Base-by-base conservation (phyloP, 2,329 filamentous ascomycete species). In the Penicillium sp. region DNA sequence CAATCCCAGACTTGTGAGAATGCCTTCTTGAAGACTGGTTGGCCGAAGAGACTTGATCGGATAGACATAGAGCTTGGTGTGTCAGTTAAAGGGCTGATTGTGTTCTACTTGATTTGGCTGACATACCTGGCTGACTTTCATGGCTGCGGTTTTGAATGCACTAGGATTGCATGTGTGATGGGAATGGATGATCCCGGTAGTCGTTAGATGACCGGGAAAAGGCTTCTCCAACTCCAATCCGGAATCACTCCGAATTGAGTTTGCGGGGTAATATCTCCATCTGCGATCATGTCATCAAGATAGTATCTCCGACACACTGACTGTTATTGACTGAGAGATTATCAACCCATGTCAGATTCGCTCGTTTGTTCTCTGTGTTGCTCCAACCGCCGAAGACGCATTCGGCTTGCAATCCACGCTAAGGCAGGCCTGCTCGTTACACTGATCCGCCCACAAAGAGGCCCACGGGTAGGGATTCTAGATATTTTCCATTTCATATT, bases 1-100 rank as follows among this genome's bases (percentile, higher is more conserved):
- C 61, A 90, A 77, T 13, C 88, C 88, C 58, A 84, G 80, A n/a
- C 78, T 76, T 5, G 81, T 82, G 44, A 90, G 71, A n/a, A 72
- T 71, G 3, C 85, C 79, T 0, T 74, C 70, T 4, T 76, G 55
- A 31, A 90, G 73, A 16, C 78, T 70, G 50, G 87, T 81, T 47
- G 82, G 83, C 34, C 85, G 83, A n/a, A 90, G 79, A 7, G 81
- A 86, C 68, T 91, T 91, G 73, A 91, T 86, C 40, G 88, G 88
- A 69, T 91, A 90, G 45, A 88, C 79, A 71, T 86, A 89, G 34
- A 91, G 78, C 83, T 87, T 58, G 14, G 3, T 21, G 10, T 16
- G 27, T 41, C 18, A 18, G 18, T 18, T 7, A 54, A 29, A 47
- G 13, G 32, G 31, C 7, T 45, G 36, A 10, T 40, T 16, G 8